A percentile compares a stretch with the other conserved stretches of the same genome.
phyloP scores from a whole-genome alignment of 2,329 filamentous ascomycete species.

The Sarocladium brachiariae region DNA sequence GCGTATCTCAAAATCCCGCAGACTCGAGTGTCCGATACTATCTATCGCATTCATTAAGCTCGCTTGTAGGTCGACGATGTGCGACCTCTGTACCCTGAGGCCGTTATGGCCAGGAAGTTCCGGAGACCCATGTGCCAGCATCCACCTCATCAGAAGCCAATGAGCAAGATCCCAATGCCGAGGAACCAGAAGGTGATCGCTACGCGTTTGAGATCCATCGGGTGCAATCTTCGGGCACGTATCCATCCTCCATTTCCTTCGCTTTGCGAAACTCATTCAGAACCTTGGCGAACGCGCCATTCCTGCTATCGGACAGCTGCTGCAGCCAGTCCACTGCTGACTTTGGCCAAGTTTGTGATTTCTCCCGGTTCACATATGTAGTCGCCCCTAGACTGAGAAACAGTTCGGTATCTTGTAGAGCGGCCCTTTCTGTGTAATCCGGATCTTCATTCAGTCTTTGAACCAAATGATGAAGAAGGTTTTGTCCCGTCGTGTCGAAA shows the following conservation, averaged over 20 bases:
- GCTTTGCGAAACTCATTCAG: neutral
- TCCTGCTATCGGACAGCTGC: neutral
- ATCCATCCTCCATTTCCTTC: neutral
- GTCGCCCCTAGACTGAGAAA: neutral
- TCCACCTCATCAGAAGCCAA: too few species aligned
- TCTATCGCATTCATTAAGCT: too few species aligned
- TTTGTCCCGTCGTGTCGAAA: neutral
- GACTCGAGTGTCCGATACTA: too few species aligned
- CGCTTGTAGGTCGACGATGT: too few species aligned
- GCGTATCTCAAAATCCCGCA: too few species aligned
- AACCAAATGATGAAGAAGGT: neutral
- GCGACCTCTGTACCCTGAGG: too few species aligned
- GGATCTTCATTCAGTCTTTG: neutral
- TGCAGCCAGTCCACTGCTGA: neutral
- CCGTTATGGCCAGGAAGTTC: too few species aligned
- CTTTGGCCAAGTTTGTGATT: neutral
- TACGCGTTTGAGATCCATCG: too few species aligned
- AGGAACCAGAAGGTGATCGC: too few species aligned
- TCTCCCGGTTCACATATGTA: neutral
- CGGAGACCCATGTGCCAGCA: too few species aligned
- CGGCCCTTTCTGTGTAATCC: neutral
- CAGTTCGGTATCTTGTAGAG: neutral
- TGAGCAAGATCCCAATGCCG: too few species aligned
- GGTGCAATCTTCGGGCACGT: neutral
- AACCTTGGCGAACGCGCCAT: neutral